A percentile compares a stretch with the other conserved stretches of the same genome.
Conservation (phyloP, 2,329 filamentous ascomycete species). For the Venturia effusa region DNA sequence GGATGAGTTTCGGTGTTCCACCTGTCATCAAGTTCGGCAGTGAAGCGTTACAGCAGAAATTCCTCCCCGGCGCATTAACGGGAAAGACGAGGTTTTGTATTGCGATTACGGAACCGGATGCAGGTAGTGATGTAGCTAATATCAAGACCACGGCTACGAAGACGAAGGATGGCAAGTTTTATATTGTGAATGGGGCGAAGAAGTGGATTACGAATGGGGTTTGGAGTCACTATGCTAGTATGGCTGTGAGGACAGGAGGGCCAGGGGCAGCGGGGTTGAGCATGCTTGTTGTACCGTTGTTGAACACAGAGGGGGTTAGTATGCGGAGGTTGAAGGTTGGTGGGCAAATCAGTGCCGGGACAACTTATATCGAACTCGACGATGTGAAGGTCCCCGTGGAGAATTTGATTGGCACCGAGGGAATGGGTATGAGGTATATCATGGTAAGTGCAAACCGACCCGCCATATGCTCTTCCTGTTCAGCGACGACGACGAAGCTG, state of each 20-base stretch:
- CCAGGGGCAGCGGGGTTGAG: slow-evolving; percentile 53
- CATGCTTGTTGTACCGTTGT: slow-evolving; percentile 60
- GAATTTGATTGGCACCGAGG: slow-evolving; percentile 60
- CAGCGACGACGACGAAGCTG: too few relatives aligned
- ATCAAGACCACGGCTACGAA: slow-evolving; percentile 58
- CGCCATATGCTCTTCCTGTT: too few relatives aligned
- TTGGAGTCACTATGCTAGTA: slow-evolving; percentile 56
- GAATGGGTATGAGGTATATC: slow-evolving; percentile 61
- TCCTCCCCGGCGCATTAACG: slow-evolving; percentile 56
- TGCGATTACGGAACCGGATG: slow-evolving; percentile 67
- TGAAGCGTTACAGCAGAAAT: slow-evolving; percentile 49
- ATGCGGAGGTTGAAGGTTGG: slow-evolving; percentile 58
- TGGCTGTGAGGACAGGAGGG: slow-evolving; percentile 64
- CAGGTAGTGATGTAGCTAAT: slow-evolving; percentile 63
- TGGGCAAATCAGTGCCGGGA: slow-evolving; percentile 55
- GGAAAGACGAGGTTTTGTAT: slow-evolving; percentile 61
- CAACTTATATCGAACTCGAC: slow-evolving; percentile 66
- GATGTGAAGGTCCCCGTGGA: slow-evolving; percentile 61
- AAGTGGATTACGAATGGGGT: slow-evolving; percentile 73
- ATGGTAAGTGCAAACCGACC: slow-evolving; percentile 21
- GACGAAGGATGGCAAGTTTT: slow-evolving; percentile 52
- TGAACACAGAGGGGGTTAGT: slow-evolving; percentile 52
- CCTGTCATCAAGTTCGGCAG: slow-evolving; percentile 60
- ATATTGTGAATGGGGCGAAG: slow-evolving; percentile 64
- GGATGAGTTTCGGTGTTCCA: slow-evolving; percentile 62